These are phyloP conservation scores for Rhynchospora pubera DNA, from an alignment of 176 grass and related monocot species.

Conservation along the genomic window DNA sequence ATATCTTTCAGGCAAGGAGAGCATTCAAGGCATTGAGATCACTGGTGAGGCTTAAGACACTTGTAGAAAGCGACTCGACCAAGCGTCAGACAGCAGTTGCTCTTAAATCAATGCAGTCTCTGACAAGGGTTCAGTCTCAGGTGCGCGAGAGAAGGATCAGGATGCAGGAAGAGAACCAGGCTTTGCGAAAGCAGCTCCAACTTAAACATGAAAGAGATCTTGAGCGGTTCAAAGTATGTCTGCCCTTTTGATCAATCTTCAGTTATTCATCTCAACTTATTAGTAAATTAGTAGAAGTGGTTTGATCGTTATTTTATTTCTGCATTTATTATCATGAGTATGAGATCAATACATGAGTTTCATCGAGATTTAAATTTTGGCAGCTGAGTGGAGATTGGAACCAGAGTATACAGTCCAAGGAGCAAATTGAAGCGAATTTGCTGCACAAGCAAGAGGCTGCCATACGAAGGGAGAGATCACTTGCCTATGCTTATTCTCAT, in stretches of 20 bases:
- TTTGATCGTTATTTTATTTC: too few species aligned
- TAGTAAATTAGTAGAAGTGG: too few species aligned
- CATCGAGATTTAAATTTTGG: neutral
- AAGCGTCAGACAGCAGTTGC: conserved; percentile 50
- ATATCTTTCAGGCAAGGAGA: conserved; percentile 39
- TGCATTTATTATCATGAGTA: too few species aligned
- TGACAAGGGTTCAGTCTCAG: conserved; percentile 73
- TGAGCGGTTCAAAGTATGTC: conserved; percentile 48
- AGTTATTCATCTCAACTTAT: neutral
- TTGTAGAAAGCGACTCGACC: conserved; percentile 40
- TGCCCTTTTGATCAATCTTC: neutral
- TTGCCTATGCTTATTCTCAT: conserved; percentile 75
- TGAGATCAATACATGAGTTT: neutral
- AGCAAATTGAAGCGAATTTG: conserved; percentile 48
- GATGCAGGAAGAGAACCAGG: conserved; percentile 67
- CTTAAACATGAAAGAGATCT: conserved; percentile 35
- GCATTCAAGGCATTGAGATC: conserved; percentile 28
- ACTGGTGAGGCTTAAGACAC: conserved; percentile 41
- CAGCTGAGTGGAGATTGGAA: conserved; percentile 70
- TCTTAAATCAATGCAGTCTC: conserved; percentile 49
- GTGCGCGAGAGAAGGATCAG: conserved; percentile 53
- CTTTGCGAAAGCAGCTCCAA: conserved; percentile 41
- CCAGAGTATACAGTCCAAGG: conserved; percentile 55
- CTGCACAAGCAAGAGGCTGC: conserved; percentile 56
- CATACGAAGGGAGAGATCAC: conserved; percentile 47